Evolutionary conservation across 2,329 filamentous ascomycete species (phyloP), one percentile per base, ranked within the genome.

Genomic region (Colletotrichum eleusines): DNA sequence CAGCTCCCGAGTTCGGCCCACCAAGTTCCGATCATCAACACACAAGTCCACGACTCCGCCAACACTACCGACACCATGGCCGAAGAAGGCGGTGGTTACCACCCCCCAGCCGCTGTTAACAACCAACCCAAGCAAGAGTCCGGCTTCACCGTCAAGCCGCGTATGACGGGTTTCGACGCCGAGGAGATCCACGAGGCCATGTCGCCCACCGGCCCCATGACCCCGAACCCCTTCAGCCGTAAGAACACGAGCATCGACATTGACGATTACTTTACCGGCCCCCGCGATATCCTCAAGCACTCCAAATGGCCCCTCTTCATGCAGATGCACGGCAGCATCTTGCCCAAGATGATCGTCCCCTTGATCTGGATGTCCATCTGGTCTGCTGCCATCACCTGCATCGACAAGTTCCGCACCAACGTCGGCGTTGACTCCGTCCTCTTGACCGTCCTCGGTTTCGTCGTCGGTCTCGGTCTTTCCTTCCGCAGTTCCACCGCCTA

Each of bases 401-500:
- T 93, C 75, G 84, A 82, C 16, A 75, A 83, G 66, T 81, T 81
- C 59, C 80, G 86, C 16, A 78, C 85, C 72, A 62, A 20, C 0
- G 61, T 81, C 5, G 77, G 76, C 23, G 78, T 83, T 54, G 73
- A 81, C 76, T 88, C 84, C 35, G 84, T 92, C 40, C 84, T 94
- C 26, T 85, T 95, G 63, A 94, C 92, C 1, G 89, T 95, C 63
- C 87, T 92, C 54, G 92, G 92, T 91, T 94, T 95, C 82, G 91
- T 95, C 71, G 92, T 95, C 78, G 90, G 90, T 87, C 82, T 95
- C 70, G 88, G 90, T n/a, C 85, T 95, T 42, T 94, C 91, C 1
- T 94, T 95, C 82, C 89, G 92, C 69, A 92, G 88, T 73, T 90
- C 91, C 2, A 93, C 92, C 9, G 92, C 92, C 12, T 95, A 95